Evolutionary conservation across 805 yeast genomes (phyloP), one percentile per base, ranked within the genome.

Genomic region (Myxozyma mucilagina): DNA sequence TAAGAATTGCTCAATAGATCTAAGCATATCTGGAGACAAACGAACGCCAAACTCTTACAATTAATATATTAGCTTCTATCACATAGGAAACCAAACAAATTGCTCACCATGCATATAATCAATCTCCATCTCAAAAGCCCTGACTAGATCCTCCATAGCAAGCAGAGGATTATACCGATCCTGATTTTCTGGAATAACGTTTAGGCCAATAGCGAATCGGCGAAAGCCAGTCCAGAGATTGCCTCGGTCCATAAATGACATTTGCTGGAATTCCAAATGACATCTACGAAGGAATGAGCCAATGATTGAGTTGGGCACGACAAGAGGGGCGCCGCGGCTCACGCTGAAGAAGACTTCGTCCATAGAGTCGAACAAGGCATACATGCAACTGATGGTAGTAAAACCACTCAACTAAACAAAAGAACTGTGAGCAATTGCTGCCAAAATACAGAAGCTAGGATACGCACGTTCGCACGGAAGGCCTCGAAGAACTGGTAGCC

Each of bases 1-100:
- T 8, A 72, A 72, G 6, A 78, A 82, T 11, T 68, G 84, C 36
- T 89, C 86, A 11, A 66, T 44, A 13, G 41, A 43, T 35, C 34
- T 43, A 6, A 52, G 31, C 55, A 56, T 53, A 8, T 43, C 39
- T 14, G 13, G 14, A 8, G 36, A 13, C 18, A 50, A 39, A 2
- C 45, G 45, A n/a, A 39, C 45, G 11, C 54, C 54, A 16, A 38
- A 45, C 1, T 50, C 54, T 50, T 6, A 43, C 24, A 20, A 16
- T 20, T 13, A 16, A 43, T 43, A 20, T 18, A 29, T 11, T 5
- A 13, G 24, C 6, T 18, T 18, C 47, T n/a, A 43, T 14, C 13
- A 29, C 18, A 18, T 1, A 43, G 24, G 11, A 18, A n/a, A 14
- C 10, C 9, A n/a, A 13, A 49, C 2, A 4, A 14, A 18, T 32